Evolutionary conservation across 2,329 filamentous ascomycete species (phyloP), one percentile per base, ranked within the genome.

Genomic region (Fusarium graminum): DNA sequence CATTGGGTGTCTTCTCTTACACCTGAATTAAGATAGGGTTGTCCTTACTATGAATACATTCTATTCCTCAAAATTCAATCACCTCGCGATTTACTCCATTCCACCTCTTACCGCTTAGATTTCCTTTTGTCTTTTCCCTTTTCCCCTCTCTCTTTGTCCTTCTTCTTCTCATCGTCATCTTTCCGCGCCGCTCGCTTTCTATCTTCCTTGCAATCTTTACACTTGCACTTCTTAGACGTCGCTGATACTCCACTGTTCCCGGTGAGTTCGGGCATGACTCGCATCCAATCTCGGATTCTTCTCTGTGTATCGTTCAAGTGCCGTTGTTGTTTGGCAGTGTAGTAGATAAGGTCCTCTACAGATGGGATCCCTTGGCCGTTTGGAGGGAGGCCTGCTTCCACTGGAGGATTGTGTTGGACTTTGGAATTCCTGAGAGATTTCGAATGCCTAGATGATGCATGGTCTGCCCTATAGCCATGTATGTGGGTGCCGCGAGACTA

Each of bases 281-380:
- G 56, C 9, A 54, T 36, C 67, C 67, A 69, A 41, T 68, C 67
- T 25, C 49, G 39, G 16, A 68, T 44, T 28, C 56, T 53, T 38
- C 39, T 61, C 34, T 63, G 46, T 6, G 68, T 53, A 28, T 70
- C 63, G 16, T 55, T 52, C 12, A 52, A 22, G 17, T 54, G 53
- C 13, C 63, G 40, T 17, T 57, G 55, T 19, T 60, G 53, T 28
- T 68, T 65, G 7, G 47, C 47, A 10, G 42, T 32, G 16, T 45
- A 29, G 28, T 70, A 63, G 11, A 65, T 47, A 3, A 55, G 14
- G 30, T 59, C 60, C 39, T 70, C 63, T 7, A 58, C 30, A 6
- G 51, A 52, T 11, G 38, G 25, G 8, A 19, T 36, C 7, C 49
- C n/a, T 25, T 47, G 46, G 25, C 34, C 38, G 25, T 9, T 13